phyloP scores from a whole-genome alignment of 768 basidiomycete species.

The Rhodotorula paludigena region DNA sequence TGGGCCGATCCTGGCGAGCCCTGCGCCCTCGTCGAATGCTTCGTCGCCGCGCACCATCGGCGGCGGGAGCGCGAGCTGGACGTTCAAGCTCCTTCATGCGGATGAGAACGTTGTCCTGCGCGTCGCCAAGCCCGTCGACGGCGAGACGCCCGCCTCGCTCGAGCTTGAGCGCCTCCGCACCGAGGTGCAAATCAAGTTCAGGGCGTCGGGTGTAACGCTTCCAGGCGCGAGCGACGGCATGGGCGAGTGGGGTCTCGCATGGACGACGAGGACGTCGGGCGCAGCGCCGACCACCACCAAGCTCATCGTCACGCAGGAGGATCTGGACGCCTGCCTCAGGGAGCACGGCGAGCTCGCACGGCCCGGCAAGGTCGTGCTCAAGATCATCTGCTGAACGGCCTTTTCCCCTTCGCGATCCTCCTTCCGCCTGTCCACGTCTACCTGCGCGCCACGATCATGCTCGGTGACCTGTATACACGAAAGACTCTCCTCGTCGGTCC shows the following conservation, averaged over 20 bases:
- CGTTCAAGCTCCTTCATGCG: constrained; percentile 26
- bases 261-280: neutral
- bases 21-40: neutral
- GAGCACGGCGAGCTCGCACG: neutral
- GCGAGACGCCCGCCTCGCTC: neutral
- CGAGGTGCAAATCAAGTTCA: constrained; percentile 21
- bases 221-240: neutral
- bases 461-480: too few relatives aligned
- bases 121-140: neutral
- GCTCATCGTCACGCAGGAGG: constrained; percentile 12
- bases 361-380: constrained; percentile 20
- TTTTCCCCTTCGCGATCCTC: neutral
- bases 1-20: constrained; percentile 10
- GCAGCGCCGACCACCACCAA: neutral
- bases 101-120: constrained; percentile 30
- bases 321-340: constrained; percentile 10
- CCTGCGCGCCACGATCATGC: too few relatives aligned
- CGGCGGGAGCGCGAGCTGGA: neutral
- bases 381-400: constrained; percentile 8
- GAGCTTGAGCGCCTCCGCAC: constrained; percentile 5
- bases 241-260: constrained; percentile 16
- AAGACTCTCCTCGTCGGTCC: too few relatives aligned
- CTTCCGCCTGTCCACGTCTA: too few relatives aligned
- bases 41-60: neutral
- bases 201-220: constrained; percentile 11